phyloP scores from a whole-genome alignment of 2,329 filamentous ascomycete species.

The Trichoderma afroharzianum region DNA sequence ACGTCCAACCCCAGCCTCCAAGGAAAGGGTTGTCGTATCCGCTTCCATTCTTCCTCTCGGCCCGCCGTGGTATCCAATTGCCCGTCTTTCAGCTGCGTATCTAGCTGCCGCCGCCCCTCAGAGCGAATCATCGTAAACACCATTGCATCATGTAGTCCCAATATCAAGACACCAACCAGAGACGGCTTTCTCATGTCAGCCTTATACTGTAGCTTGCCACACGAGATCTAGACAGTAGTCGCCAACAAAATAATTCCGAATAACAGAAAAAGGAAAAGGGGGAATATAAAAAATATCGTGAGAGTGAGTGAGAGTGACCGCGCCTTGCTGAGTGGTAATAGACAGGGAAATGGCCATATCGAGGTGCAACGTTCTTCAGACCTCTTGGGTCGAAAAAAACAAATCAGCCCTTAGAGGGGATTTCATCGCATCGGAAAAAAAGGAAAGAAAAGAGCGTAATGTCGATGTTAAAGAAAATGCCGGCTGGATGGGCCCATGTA shows the following conservation, averaged over 20 bases:
- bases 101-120: not conserved
- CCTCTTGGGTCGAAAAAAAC: not conserved
- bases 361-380: not conserved
- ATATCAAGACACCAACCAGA: slow-evolving; percentile 14
- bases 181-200: not conserved
- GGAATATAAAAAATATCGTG: not conserved
- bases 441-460: not conserved
- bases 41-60: not conserved
- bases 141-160: slow-evolving; percentile 19
- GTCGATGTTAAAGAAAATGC: not conserved
- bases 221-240: not conserved
- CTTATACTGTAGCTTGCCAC: slow-evolving; percentile 1
- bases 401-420: not conserved
- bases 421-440: slow-evolving; percentile 1
- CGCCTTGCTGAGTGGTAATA: slow-evolving; percentile 13
- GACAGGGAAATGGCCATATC: slow-evolving; percentile 1
- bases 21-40: not conserved
- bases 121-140: slow-evolving; percentile 17
- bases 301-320: not conserved
- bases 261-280: not conserved
- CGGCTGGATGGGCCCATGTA: not conserved
- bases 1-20: not conserved
- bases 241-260: not conserved
- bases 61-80: slow-evolving; percentile 11
- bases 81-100: not conserved